Evolutionary conservation across 23 red algal species (phyloP).

Genomic region (Agarophyton chilense): DNA sequence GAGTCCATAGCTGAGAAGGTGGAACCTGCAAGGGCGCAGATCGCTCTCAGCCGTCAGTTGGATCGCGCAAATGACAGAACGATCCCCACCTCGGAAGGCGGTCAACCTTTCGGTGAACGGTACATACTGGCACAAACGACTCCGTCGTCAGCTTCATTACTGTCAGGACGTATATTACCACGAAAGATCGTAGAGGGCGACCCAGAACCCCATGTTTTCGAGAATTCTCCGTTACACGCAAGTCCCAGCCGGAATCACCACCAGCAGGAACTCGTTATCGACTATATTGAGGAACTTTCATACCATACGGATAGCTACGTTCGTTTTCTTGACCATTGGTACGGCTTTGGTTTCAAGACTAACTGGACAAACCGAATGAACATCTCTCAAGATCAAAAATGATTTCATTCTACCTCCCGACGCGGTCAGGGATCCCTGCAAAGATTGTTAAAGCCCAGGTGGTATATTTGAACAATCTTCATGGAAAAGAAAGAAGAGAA

Average conservation of each 20-base stretch:
- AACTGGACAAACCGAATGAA: not conserved
- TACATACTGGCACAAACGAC: not conserved
- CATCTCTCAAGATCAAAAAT: not conserved
- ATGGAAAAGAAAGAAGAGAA: not conserved
- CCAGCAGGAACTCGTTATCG: not conserved
- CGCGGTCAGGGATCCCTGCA: not conserved
- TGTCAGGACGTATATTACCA: not conserved
- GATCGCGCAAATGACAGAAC: not conserved
- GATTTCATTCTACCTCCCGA: not conserved
- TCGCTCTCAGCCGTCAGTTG: not conserved
- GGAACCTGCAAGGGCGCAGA: not conserved
- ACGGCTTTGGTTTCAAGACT: not conserved
- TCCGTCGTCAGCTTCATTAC: not conserved
- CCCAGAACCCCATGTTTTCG: no score
- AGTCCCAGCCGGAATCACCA: not conserved
- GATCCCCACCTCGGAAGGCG: not conserved
- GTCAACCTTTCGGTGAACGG: no score
- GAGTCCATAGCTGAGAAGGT: not conserved
- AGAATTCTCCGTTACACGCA: not conserved
- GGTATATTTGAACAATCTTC: not conserved
- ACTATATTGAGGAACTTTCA: not conserved
- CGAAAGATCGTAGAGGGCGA: not conserved
- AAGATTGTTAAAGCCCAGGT: not conserved
- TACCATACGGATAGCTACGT: not conserved
- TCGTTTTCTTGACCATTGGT: not conserved